A percentile compares a stretch with the other conserved stretches of the same genome.
Conservation (phyloP, 2,329 filamentous ascomycete species). For the Colletotrichum sp. region DNA sequence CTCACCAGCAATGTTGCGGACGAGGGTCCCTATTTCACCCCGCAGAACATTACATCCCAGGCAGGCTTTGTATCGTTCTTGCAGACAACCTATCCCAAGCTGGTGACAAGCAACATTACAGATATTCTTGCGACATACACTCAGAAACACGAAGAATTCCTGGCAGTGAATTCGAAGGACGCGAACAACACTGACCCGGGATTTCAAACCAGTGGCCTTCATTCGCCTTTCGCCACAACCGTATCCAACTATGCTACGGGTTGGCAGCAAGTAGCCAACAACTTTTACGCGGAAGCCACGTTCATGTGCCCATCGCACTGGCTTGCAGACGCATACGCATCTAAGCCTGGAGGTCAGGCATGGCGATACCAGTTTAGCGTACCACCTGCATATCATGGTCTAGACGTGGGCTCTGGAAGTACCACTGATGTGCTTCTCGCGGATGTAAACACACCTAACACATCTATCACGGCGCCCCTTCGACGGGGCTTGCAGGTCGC, state of each 20-base stretch:
- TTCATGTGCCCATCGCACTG: slow-evolving; percentile 5
- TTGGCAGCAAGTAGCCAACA: slow-evolving; percentile 12
- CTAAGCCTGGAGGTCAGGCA: not conserved
- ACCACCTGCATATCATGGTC: not conserved
- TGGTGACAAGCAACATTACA: not conserved
- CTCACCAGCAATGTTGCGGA: slow-evolving; percentile 13
- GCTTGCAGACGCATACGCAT: slow-evolving; percentile 6
- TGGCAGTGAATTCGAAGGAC: not conserved
- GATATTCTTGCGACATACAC: not conserved
- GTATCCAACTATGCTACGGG: slow-evolving; percentile 9
- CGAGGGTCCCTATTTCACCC: slow-evolving; percentile 2
- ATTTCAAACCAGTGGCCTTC: not conserved
- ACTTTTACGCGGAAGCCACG: slow-evolving; percentile 10
- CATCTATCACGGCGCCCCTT: not conserved
- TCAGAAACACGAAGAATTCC: not conserved
- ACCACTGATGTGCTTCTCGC: not conserved
- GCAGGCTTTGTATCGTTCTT: not conserved
- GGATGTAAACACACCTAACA: not conserved
- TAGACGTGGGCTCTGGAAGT: not conserved
- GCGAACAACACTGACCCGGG: slow-evolving; percentile 11
- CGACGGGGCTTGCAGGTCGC: not conserved
- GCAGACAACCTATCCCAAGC: not conserved
- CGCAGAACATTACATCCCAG: slow-evolving; percentile 3
- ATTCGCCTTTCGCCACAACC: not conserved
- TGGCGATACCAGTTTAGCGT: slow-evolving; percentile 14